Percentiles rank a stretch among this genome's conserved stretches.
These are phyloP conservation scores for Candida tetrigidarum DNA, from an alignment of 1,139 yeast species.

Conservation along the genomic window DNA sequence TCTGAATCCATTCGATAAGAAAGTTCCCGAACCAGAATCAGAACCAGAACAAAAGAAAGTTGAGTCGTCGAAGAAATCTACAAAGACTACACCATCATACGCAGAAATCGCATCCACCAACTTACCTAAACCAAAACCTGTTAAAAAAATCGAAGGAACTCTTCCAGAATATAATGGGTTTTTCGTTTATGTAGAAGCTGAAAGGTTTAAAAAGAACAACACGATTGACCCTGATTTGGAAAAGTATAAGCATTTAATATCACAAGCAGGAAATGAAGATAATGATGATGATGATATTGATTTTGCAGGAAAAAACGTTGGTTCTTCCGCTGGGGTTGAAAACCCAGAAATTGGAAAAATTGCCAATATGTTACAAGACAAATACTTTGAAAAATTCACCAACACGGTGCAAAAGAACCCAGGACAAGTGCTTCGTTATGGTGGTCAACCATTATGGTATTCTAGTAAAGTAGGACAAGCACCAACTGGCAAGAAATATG, in stretches of 20 bases:
- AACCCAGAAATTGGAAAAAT: slow-evolving; percentile 45
- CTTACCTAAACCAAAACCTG: slow-evolving; percentile 16
- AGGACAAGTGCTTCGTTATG: slow-evolving; percentile 81
- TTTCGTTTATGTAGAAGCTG: slow-evolving; percentile 71
- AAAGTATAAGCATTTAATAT: slow-evolving; percentile 54
- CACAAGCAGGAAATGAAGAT: slow-evolving; percentile 30
- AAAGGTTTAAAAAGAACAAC: slow-evolving; percentile 47
- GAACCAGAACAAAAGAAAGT: slow-evolving; percentile 11
- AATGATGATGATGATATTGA: slow-evolving; percentile 10
- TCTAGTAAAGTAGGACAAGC: slow-evolving; percentile 63
- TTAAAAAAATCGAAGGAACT: slow-evolving; percentile 18
- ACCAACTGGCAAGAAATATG: slow-evolving; percentile 49
- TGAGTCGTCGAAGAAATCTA: neutral
- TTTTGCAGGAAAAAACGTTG: slow-evolving; percentile 7
- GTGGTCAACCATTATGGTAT: slow-evolving; percentile 76
- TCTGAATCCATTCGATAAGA: slow-evolving; percentile 14
- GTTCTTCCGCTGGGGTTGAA: slow-evolving; percentile 25
- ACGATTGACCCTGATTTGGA: slow-evolving; percentile 47
- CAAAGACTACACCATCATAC: slow-evolving; percentile 22
- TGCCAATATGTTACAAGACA: slow-evolving; percentile 67
- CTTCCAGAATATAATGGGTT: slow-evolving; percentile 64
- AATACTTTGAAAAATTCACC: slow-evolving; percentile 77
- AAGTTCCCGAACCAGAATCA: slow-evolving; percentile 11
- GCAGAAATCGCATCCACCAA: slow-evolving; percentile 29
- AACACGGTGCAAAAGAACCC: slow-evolving; percentile 80